Percentiles rank a stretch among this genome's conserved stretches.
Conservation (phyloP, 2,329 filamentous ascomycete genomes). For the Pleomassaria siparia region DNA sequence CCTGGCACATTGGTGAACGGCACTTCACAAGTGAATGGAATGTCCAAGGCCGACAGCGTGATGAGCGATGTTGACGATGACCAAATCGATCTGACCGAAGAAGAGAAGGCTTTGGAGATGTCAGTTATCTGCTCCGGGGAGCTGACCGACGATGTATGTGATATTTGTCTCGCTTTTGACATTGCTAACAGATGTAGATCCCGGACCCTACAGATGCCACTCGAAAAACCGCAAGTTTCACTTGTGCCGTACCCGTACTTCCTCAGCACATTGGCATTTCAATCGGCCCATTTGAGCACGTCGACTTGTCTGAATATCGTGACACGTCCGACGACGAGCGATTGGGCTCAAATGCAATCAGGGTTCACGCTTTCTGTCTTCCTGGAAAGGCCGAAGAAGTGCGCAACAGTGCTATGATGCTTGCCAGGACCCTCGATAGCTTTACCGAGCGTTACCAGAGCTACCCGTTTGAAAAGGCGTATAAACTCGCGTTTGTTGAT, state of each 20-base stretch:
- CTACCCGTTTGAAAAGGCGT: slow-evolving; percentile 82
- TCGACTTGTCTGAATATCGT: slow-evolving; percentile 85
- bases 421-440: slow-evolving; percentile 84
- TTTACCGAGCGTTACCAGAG: slow-evolving; percentile 86
- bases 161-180: slow-evolving; percentile 1
- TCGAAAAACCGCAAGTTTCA: slow-evolving; percentile 87
- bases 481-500: slow-evolving; percentile 92
- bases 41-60: slow-evolving; percentile 34
- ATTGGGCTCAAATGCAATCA: slow-evolving; percentile 82
- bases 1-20: slow-evolving; percentile 17
- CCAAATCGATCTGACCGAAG: slow-evolving; percentile 59
- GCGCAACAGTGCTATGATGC: slow-evolving; percentile 80
- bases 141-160: slow-evolving; percentile 70
- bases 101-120: slow-evolving; percentile 87
- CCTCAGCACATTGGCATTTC: slow-evolving; percentile 92
- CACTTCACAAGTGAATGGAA: slow-evolving; percentile 18
- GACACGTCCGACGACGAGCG: slow-evolving; percentile 91
- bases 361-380: slow-evolving; percentile 88
- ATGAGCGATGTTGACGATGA: slow-evolving; percentile 42
- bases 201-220: slow-evolving; percentile 73
- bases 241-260: slow-evolving; percentile 68
- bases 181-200: slow-evolving; percentile 45
- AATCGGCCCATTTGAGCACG: slow-evolving; percentile 90
- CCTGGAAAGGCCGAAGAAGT: slow-evolving; percentile 81
- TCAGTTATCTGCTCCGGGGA: slow-evolving; percentile 89